Conservation (phyloP, 306 rosid species). For the Argentina anserina region DNA sequence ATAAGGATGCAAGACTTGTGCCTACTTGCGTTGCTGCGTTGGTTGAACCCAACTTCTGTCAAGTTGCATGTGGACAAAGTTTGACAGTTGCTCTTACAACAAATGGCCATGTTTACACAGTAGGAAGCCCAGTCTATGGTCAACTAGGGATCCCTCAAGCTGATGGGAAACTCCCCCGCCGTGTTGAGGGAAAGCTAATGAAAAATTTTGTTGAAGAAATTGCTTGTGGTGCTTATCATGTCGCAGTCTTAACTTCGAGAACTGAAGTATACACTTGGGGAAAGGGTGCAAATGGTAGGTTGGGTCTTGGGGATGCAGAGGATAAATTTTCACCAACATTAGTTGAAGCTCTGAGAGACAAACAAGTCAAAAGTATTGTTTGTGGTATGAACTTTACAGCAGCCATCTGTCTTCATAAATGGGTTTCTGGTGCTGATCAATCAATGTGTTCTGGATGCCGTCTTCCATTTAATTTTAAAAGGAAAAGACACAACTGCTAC, state of each 20-base stretch:
- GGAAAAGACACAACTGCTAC: slow-evolving; percentile 93
- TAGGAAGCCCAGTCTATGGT: slow-evolving; percentile 95
- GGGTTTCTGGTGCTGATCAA: slow-evolving; percentile 89
- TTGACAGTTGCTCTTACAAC: slow-evolving; percentile 87
- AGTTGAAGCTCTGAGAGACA: slow-evolving; percentile 85
- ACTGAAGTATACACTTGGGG: slow-evolving; percentile 98
- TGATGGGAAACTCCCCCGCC: slow-evolving; percentile 75
- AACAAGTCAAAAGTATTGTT: slow-evolving; percentile 80
- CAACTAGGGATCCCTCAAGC: slow-evolving; percentile 81
- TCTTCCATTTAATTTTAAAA: slow-evolving; percentile 83
- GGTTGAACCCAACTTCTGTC: slow-evolving; percentile 77
- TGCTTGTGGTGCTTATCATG: slow-evolving; percentile 96
- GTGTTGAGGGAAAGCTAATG: slow-evolving; percentile 72
- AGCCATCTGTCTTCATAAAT: slow-evolving; percentile 91
- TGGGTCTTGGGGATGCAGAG: slow-evolving; percentile 85
- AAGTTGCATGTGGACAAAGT: slow-evolving; percentile 94
- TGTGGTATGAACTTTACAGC: slow-evolving; percentile 89
- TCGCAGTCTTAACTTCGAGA: slow-evolving; percentile 83
- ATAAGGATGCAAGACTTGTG: slow-evolving; percentile 80
- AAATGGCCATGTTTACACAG: slow-evolving; percentile 76
- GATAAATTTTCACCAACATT: slow-evolving; percentile 76
- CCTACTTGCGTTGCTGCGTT: slow-evolving; percentile 91
- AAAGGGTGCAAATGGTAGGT: slow-evolving; percentile 95
- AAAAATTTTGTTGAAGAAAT: slow-evolving; percentile 89
- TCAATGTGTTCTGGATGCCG: slow-evolving; percentile 92